Evolutionary conservation across 208 protist species (phyloP), one percentile per base, ranked within the genome.

Genomic region (Trichomonas tenax): DNA sequence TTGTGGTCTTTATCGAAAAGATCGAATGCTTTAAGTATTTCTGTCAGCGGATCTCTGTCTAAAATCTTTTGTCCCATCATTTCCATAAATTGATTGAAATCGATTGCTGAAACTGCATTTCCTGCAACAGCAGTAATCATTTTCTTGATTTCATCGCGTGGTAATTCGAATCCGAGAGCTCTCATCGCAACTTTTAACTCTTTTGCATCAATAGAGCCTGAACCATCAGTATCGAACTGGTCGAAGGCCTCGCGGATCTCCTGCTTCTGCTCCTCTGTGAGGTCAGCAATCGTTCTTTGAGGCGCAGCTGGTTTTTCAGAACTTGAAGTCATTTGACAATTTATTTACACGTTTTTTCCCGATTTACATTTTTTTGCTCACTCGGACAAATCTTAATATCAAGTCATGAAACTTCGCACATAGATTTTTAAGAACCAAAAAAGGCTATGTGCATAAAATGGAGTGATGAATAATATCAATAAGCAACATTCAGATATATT

Each of bases 161-260:
- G 99, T 11, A 98, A 98, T 96, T 99, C 99, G 97, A 99, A 99
- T 44, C 99, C 99, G 0, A 99, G 97, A 34, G 99, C 99, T 51
- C 99, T 98, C 98, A 99, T 99, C 51, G 99, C 99, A 44, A 99
- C 99, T 98, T 99, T 99, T 97, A 99, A 98, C 97, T 99, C 99
- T 96, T 99, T 99, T 26, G 98, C 98, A 96, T 99, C 99, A 96
- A 99, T 99, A 11, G 97, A 97, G 23, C 98, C 98, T 11, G 95
- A 96, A 31, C 97, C 97, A 96, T 98, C 97, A 40, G 97, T 98
- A 84, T 97, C 99, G 97, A 99, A 99, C 36, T 99, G 98, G 96
- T 99, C 99, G 97, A 99, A 99, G 0, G 99, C 99, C 97, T 99
- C 99, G 41, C 98, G 98, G 90, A 99, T 99, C 97, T 99, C 99